Base-by-base conservation (phyloP, 2,329 filamentous ascomycete species). In the Coleophoma eucalyptorum region DNA sequence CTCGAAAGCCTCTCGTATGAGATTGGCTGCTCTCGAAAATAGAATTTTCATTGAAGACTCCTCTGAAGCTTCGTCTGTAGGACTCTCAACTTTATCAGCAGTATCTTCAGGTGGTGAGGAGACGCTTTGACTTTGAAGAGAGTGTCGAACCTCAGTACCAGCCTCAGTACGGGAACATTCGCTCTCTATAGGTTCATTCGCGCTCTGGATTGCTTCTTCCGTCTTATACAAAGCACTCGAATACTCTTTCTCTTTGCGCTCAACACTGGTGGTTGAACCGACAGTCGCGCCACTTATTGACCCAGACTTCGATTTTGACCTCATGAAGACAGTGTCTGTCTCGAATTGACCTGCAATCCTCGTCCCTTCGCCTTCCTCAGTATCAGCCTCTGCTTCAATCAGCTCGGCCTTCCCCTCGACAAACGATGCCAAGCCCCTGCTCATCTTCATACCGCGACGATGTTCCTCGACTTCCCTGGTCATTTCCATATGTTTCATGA, bases 401-500 rank as follows among this genome's bases (percentile, higher is more conserved):
- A 65, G 54, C 34, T 65, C 58, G 31, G 58, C 51, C 15, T 59
- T 59, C 6, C 75, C 75, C 52, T 80, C 77, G 2, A 81, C 76
- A 50, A 81, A 83, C 5, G 70, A 73, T 4, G 75, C 78, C 10
- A 84, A 63, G 0, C 79, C 78, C 15, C 75, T 70, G 49, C 74
- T 77, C 68, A 78, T 84, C 59, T 73, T 77, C 57, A 73, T 80
- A 35, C 72, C 80, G 55, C 73, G 75, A 55, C 71, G 76, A 58
- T 75, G 78, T 57, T 77, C 80, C 53, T 75, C 79, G 40, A 68
- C 74, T 54, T 71, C 77, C 62, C 75, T 72, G 34, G 69, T 77
- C 72, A 74, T 79, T 65, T 84, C 81, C 21, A 88, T 62, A 52
- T 87, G 83, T 35, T 79, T 75, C 69, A 84, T 82, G 4, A 83